Evolutionary conservation across 345 rosid genomes (phyloP).

Genomic region (Linum trigynum): DNA sequence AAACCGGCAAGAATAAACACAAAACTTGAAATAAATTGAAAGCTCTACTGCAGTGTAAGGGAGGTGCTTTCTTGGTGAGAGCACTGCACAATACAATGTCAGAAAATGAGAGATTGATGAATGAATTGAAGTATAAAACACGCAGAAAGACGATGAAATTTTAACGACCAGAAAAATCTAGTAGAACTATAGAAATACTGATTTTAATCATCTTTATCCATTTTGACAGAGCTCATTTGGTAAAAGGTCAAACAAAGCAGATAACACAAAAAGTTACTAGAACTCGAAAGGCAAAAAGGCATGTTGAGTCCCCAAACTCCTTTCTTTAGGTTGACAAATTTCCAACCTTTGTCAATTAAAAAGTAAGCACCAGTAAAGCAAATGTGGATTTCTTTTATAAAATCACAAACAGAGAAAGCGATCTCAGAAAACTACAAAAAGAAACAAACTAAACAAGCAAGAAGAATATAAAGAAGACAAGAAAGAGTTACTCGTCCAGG

Average conservation of each 20-base stretch:
- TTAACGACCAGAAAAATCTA: background rate
- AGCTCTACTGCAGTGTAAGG: background rate
- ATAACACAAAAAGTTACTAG: background rate
- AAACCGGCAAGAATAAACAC: slow-evolving; percentile 9
- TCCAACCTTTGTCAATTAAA: background rate
- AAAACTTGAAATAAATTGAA: background rate
- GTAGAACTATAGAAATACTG: background rate
- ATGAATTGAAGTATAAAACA: too few relatives aligned
- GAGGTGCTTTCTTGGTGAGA: background rate
- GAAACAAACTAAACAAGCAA: background rate
- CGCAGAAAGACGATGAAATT: background rate
- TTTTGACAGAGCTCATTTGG: background rate
- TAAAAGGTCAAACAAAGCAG: background rate
- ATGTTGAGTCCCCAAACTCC: background rate
- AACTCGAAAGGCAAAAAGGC: background rate
- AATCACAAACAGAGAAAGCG: background rate
- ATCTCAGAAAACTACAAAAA: background rate
- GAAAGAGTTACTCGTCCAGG: background rate
- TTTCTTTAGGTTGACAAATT: background rate
- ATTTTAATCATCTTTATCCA: background rate
- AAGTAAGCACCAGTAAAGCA: background rate
- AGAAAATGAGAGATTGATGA: background rate
- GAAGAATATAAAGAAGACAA: background rate
- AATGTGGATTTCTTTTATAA: background rate
- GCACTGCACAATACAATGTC: background rate